Conservation (phyloP, 768 basidiomycete species). For the Gymnopilus junonius region DNA sequence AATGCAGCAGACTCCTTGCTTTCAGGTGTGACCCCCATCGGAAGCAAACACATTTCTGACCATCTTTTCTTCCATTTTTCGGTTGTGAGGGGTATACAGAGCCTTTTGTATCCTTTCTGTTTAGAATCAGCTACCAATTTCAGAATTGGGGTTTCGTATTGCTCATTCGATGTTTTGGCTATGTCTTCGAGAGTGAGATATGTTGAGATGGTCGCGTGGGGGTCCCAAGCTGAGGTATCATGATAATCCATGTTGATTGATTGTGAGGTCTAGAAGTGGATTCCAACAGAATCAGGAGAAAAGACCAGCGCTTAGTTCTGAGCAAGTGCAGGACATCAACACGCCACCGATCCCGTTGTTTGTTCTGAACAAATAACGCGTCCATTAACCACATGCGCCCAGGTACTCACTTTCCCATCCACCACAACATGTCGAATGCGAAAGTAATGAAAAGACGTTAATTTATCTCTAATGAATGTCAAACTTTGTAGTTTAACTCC, state of each 20-base stretch:
- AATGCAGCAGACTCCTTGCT: slow-evolving; percentile 53
- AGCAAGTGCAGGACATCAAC: neutral
- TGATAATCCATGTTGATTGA: slow-evolving; percentile 12
- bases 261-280: neutral
- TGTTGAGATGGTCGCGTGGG: slow-evolving; percentile 38
- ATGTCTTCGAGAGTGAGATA: slow-evolving; percentile 48
- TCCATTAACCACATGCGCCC: slow-evolving; percentile 13
- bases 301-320: neutral
- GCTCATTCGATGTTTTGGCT: slow-evolving; percentile 30
- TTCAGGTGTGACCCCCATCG: slow-evolving; percentile 40
- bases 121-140: slow-evolving; percentile 54
- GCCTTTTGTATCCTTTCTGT: slow-evolving; percentile 70
- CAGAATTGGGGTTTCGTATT: slow-evolving; percentile 50
- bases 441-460: neutral
- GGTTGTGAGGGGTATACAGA: slow-evolving; percentile 90
- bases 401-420: neutral
- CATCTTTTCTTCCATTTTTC: slow-evolving; percentile 86
- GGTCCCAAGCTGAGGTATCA: slow-evolving; percentile 35
- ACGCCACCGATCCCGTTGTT: slow-evolving; percentile 12
- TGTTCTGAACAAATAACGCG: slow-evolving; percentile 32
- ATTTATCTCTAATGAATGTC: no score
- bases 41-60: slow-evolving; percentile 84
- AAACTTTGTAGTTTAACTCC: no score
- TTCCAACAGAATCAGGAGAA: neutral
- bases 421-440: neutral